phyloP scores from a whole-genome alignment of 75 land plant species.

The Pinus taeda region DNA sequence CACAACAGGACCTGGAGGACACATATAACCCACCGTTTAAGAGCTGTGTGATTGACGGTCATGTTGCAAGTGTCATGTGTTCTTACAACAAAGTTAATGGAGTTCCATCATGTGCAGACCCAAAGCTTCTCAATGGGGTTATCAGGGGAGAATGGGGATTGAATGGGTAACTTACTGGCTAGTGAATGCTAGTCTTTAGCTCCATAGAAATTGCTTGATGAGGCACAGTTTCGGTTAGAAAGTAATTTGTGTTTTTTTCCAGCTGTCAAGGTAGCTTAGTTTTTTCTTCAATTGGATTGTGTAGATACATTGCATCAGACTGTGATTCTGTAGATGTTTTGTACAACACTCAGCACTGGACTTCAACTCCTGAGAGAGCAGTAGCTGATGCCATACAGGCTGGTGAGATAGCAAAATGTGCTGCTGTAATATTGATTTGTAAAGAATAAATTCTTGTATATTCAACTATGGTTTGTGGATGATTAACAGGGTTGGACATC shows the following conservation, averaged over 20 bases:
- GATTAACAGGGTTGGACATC: conserved; percentile 74
- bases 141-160: conserved; percentile 71
- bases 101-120: conserved; percentile 86
- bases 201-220: neutral
- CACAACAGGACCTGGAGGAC: conserved; percentile 83
- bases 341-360: conserved; percentile 59
- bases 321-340: conserved; percentile 89
- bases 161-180: conserved; percentile 47
- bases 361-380: conserved; percentile 77
- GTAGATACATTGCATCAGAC: conserved; percentile 87
- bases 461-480: neutral
- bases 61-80: conserved; percentile 89
- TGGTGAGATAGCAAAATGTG: conserved; percentile 25
- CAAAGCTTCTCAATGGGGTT: conserved; percentile 49
- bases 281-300: neutral
- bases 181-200: neutral
- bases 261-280: neutral
- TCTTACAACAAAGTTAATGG: conserved; percentile 96
- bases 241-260: neutral
- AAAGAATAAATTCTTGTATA: too few relatives aligned
- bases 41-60: conserved; percentile 74
- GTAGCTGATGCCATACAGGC: conserved; percentile 76
- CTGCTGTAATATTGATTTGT: too few relatives aligned
- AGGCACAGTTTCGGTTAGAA: neutral
- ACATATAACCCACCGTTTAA: conserved; percentile 83